phyloP scores from a whole-genome alignment of 163 green algal species.

The Prototheca wickerhamii region DNA sequence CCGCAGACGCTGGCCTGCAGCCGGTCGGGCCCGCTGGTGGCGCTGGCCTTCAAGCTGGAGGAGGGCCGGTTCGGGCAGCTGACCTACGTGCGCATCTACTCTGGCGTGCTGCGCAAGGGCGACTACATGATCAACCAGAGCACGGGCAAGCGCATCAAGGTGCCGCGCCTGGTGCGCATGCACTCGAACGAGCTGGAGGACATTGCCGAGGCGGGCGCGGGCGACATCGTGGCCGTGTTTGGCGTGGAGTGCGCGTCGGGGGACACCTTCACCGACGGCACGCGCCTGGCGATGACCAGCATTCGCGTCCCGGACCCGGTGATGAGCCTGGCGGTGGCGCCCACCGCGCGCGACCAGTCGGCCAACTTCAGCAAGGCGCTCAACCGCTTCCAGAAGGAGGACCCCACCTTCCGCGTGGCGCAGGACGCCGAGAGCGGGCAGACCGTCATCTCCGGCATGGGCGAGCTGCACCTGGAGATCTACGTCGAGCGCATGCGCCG shows the following conservation, averaged over 20 bases:
- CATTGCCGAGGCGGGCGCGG: constrained; percentile 64
- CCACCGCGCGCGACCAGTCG: constrained; percentile 58
- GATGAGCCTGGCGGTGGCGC: constrained; percentile 82
- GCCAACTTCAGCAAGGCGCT: constrained; percentile 80
- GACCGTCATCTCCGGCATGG: constrained; percentile 95
- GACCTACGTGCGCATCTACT: constrained; percentile 94
- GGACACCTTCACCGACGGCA: constrained; percentile 89
- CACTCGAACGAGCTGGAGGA: constrained; percentile 96
- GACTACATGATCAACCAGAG: constrained; percentile 80
- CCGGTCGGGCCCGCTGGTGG: constrained; percentile 66
- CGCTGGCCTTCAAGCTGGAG: constrained; percentile 97
- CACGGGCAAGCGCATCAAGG: constrained; percentile 82
- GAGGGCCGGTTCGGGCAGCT: constrained; percentile 96
- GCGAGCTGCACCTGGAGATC: constrained; percentile 97
- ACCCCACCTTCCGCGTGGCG: constrained; percentile 91
- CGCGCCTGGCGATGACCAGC: constrained; percentile 61
- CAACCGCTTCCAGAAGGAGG: constrained; percentile 84
- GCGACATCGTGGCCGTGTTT: constrained; percentile 98
- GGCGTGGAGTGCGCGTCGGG: constrained; percentile 94
- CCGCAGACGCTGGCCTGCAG: constrained; percentile 35
- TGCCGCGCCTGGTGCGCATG: constrained; percentile 92
- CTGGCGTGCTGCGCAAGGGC: constrained; percentile 68
- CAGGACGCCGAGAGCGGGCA: constrained; percentile 78
- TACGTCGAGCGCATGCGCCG: constrained; percentile 94
- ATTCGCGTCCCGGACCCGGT: constrained; percentile 86